phyloP scores from a whole-genome alignment of 495 filamentous ascomycete species.

The Xylaria sp. region DNA sequence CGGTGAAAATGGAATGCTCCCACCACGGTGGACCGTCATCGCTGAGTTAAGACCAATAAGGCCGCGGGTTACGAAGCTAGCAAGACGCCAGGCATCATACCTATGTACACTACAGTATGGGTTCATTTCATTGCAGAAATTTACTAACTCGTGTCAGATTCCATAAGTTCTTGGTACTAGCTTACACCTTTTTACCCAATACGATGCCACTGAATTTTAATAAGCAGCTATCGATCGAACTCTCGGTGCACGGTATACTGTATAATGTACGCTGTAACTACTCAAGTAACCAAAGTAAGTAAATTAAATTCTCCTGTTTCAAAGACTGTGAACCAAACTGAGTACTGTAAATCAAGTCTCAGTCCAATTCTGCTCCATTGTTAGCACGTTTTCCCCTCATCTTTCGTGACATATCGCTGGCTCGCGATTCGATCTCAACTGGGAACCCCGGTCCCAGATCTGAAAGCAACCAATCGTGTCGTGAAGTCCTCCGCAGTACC shows the following conservation, averaged over 20 bases:
- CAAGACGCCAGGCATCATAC: no score
- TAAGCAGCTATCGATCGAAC: not conserved
- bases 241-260: not conserved
- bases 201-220: not conserved
- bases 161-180: not conserved
- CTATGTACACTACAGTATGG: no score
- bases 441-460: not conserved
- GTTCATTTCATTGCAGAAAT: no score
- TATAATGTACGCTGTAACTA: no score
- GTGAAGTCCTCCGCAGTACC: slow-evolving; percentile 4
- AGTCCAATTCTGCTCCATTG: not conserved
- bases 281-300: no score
- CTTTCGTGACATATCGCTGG: not conserved
- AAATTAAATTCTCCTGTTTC: no score
- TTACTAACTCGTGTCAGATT: slow-evolving; percentile 2
- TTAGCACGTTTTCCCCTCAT: slow-evolving; percentile 6
- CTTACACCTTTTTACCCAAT: no score
- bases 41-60: not conserved
- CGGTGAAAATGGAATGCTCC: slow-evolving; percentile 5
- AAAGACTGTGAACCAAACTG: no score
- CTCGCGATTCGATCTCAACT: slow-evolving; percentile 5
- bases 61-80: not conserved
- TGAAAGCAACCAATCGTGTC: not conserved
- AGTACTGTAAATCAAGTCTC: not conserved
- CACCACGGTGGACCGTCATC: slow-evolving; percentile 4